These are phyloP conservation scores for Neofusicoccum cordaticola DNA, from an alignment of 2,329 filamentous ascomycete genomes.

Conservation along the genomic window DNA sequence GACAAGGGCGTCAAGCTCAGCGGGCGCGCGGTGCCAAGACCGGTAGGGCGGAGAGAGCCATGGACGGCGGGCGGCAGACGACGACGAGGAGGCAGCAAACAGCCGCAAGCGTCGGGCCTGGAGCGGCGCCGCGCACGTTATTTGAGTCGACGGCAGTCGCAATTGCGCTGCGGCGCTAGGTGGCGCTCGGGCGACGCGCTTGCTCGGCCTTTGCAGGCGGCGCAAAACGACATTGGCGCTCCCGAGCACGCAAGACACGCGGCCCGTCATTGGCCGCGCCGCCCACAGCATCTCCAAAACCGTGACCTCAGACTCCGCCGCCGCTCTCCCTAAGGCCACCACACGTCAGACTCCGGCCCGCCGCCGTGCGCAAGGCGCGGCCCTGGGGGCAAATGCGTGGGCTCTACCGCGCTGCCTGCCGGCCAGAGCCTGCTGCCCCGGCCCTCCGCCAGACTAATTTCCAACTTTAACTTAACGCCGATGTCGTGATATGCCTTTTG, in stretches of 20 bases:
- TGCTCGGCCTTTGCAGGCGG: conserved; percentile 7
- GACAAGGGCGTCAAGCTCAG: background rate
- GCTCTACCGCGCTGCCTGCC: background rate
- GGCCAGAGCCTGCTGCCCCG: background rate
- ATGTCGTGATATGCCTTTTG: conserved; percentile 6
- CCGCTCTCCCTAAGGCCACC: background rate
- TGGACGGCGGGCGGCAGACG: background rate
- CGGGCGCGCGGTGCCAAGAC: background rate
- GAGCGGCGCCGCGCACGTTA: background rate
- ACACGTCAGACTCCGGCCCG: conserved; percentile 6
- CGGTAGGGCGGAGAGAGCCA: background rate
- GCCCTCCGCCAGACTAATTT: conserved; percentile 7
- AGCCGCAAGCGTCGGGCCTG: background rate
- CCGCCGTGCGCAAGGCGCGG: background rate
- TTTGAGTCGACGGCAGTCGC: background rate
- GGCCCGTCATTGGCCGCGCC: background rate
- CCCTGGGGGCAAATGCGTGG: background rate
- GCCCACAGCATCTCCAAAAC: background rate
- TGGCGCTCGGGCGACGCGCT: background rate
- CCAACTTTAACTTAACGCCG: conserved; percentile 13
- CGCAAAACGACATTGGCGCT: conserved; percentile 16
- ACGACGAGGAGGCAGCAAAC: background rate
- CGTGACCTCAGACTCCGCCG: conserved; percentile 12
- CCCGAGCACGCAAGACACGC: conserved; percentile 16
- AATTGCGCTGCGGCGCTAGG: background rate